A percentile compares a stretch with the other conserved stretches of the same genome.
phyloP scores from a whole-genome alignment of 1,139 yeast genomes.

The Taiozyma sp. region DNA sequence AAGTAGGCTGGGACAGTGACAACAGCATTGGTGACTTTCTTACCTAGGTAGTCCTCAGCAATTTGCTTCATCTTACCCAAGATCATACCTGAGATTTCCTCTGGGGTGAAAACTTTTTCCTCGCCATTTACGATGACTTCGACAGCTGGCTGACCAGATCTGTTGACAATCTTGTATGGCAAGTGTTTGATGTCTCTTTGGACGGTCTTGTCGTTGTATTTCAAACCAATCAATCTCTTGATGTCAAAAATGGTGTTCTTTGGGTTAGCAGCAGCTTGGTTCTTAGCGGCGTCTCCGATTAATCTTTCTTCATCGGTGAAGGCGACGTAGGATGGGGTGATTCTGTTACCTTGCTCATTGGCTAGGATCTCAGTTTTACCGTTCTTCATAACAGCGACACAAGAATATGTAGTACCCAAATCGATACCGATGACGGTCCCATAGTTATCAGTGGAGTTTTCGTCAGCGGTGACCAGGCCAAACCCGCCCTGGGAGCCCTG shows the following conservation, averaged over 20 bases:
- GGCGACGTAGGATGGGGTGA: constrained; percentile 98
- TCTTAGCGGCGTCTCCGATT: constrained; percentile 99
- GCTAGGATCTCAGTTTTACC: constrained; percentile 94
- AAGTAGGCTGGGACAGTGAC: constrained; percentile 98
- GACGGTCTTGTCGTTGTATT: constrained; percentile 84
- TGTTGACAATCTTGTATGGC: constrained; percentile 93
- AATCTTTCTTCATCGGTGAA: constrained; percentile 97
- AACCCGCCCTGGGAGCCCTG: constrained; percentile 8
- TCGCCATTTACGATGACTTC: constrained; percentile 93
- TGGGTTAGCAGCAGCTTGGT: constrained; percentile 99
- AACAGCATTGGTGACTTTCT: constrained; percentile 92
- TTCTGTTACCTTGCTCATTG: constrained; percentile 99
- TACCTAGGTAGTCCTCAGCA: constrained; percentile 95
- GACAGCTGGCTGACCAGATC: constrained; percentile 87
- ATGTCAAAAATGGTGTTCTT: constrained; percentile 96
- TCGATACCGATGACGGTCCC: constrained; percentile 76
- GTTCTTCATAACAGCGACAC: constrained; percentile 93
- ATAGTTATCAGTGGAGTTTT: constrained; percentile 51
- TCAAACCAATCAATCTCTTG: constrained; percentile 97
- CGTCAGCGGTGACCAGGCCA: constrained; percentile 35
- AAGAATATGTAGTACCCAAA: constrained; percentile 97
- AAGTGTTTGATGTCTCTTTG: constrained; percentile 95
- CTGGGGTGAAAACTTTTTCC: constrained; percentile 93
- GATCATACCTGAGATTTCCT: constrained; percentile 96
- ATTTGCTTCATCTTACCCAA: constrained; percentile 98